Base-by-base conservation (phyloP, 2,329 filamentous ascomycete species). In the Clonostachys sp. region DNA sequence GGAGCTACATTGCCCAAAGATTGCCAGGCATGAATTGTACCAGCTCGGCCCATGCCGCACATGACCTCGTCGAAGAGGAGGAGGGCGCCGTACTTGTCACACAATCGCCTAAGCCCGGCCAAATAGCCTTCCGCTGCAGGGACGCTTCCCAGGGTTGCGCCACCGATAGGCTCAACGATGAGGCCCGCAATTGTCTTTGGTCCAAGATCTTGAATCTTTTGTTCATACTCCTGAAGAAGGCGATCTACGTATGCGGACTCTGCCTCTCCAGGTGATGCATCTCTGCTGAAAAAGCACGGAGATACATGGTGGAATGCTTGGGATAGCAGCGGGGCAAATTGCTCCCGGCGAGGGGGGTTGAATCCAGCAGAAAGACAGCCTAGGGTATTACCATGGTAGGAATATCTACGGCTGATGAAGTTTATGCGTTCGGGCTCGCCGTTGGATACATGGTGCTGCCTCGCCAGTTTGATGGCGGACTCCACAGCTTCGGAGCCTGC, bases 11-110 rank as follows among this genome's bases (percentile, higher is more conserved):
- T 55, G 20, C 12, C 69, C 70, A 82, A 73, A 39, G 80, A 70
- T 55, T 84, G 70, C 73, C 79, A 85, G 1, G 81, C 77, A 64
- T 87, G 76, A 57, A 85, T 61, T 13, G 69, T 78, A 1, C 80
- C 81, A 0, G 72, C 75, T 8, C 81, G 71, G 6, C 82, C 82
- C 63, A 79, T 77, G 14, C 82, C 82, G 47, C 76, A 83, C 84
- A 89, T 87, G 52, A 89, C 75, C 59, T 78, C 73, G 51, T 80
- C 76, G 1, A 77, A 48, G 20, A 77, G 65, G 13, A 81, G 62
- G 9, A 82, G 64, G 1, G 74, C 71, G 2, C 73, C 75, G 50
- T 81, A 64, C 40, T 70, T 70, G 30, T 73, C 66, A 58, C 80
- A 83, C 1, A 84, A 64, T 0, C 61, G 55, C 43, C 72, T 0